Base-by-base conservation (phyloP, 2,329 filamentous ascomycete genomes). In the Gnomoniopsis smithogilvyi region DNA sequence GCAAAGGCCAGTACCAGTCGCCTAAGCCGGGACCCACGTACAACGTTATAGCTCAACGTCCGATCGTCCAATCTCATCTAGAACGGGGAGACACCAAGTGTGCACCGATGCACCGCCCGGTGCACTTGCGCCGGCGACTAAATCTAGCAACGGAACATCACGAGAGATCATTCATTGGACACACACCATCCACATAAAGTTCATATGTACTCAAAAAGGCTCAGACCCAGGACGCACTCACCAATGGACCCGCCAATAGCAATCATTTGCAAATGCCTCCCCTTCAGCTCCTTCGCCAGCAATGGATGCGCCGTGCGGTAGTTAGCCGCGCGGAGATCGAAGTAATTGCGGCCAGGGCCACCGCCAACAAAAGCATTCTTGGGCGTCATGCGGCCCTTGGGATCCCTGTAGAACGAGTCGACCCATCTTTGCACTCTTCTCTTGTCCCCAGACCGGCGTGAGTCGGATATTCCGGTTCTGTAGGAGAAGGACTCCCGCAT, bases 181-280 rank as follows among this genome's bases (percentile, higher is more conserved):
- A 19, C 41, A 19, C 2, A 41, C 12, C 12, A 41, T 41, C 36
- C 30, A 19, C 48, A 51, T 19, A 38, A 14, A 41, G 4, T 6
- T 41, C 21, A 19, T 22, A 21, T 10, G 8, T 6, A 52, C 19
- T 19, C 17, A 38, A 41, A 17, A 7, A 12, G 19, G 15, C 3
- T n/a, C 17, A 46, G 4, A 8, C 26, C 15, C 21, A 3, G n/a
- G 10, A 12, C 8, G 12, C 33, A 61, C 58, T 55, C 76, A 85
- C 90, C 90, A 67, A 96, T 96, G 12, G 90, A 94, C 47, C 93
- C 93, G 66, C 92, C 92, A 65, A 97, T 96, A 15, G 94, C 94
- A 79, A 97, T 97, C 94, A 97, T 97, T 77, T 97, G 93, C 70
- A 97, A 71, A 78, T 98, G 94, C 51, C 92, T 82, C 21, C 87